phyloP scores from a whole-genome alignment of 805 yeast genomes.

The Candida fluviatilis region DNA sequence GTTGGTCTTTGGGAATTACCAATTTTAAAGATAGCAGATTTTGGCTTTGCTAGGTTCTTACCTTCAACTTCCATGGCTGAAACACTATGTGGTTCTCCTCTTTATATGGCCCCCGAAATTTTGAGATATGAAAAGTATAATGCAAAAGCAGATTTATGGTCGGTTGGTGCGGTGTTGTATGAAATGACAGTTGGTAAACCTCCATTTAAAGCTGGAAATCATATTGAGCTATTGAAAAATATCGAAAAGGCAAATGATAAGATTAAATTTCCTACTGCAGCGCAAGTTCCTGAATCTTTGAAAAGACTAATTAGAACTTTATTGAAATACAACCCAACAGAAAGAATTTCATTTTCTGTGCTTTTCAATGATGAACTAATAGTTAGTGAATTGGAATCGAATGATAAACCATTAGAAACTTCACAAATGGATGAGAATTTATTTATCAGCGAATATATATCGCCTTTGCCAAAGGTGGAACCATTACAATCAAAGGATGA shows the following conservation, averaged over 20 bases:
- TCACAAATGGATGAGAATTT: slow-evolving; percentile 71
- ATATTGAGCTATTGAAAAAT: slow-evolving; percentile 80
- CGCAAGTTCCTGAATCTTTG: slow-evolving; percentile 61
- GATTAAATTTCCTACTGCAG: slow-evolving; percentile 69
- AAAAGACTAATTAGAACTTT: slow-evolving; percentile 69
- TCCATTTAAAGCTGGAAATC: slow-evolving; percentile 92
- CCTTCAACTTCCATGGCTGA: slow-evolving; percentile 95
- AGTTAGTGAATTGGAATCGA: slow-evolving; percentile 46
- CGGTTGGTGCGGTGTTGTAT: slow-evolving; percentile 92
- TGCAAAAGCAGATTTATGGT: slow-evolving; percentile 97
- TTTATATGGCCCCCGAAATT: slow-evolving; percentile 98
- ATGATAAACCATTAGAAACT: slow-evolving; percentile 58
- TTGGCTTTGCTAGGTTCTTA: slow-evolving; percentile 93
- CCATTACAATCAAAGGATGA: neutral
- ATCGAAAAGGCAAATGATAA: slow-evolving; percentile 79
- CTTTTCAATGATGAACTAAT: slow-evolving; percentile 76
- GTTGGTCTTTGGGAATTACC: slow-evolving; percentile 89
- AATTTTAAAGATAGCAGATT: slow-evolving; percentile 89
- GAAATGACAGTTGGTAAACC: slow-evolving; percentile 98
- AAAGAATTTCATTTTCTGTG: slow-evolving; percentile 83
- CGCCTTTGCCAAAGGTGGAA: slow-evolving; percentile 15
- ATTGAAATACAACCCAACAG: slow-evolving; percentile 79
- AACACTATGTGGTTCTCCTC: slow-evolving; percentile 94
- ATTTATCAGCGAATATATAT: slow-evolving; percentile 79
- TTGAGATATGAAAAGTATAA: slow-evolving; percentile 90